phyloP scores from a whole-genome alignment of 2,329 filamentous ascomycete genomes.

The Cryphonectria parasitica region DNA sequence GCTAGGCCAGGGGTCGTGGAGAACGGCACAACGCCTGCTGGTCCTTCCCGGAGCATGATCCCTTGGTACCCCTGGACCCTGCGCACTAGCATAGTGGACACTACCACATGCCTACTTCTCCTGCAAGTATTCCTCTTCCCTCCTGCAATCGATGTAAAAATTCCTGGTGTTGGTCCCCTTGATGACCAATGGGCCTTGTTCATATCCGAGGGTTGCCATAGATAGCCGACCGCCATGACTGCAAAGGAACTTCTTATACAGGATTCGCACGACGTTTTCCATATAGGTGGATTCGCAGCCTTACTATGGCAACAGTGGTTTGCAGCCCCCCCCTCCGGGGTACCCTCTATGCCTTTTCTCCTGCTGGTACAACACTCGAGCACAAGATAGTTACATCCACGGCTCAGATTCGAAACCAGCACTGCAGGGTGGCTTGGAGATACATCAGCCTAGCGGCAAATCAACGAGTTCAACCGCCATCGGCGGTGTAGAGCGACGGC shows the following conservation, averaged over 20 bases:
- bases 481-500: slow-evolving; percentile 25
- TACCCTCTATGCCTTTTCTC: not conserved
- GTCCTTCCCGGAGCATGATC: not conserved
- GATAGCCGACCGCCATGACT: not conserved
- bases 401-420: slow-evolving; percentile 3
- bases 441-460: slow-evolving; percentile 15
- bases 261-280: not conserved
- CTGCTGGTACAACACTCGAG: not conserved
- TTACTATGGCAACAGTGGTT: not conserved
- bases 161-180: not conserved
- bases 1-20: slow-evolving; percentile 2
- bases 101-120: not conserved
- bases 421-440: slow-evolving; percentile 13
- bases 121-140: not conserved
- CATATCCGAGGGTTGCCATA: not conserved
- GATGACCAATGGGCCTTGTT: not conserved
- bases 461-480: slow-evolving; percentile 23
- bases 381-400: not conserved
- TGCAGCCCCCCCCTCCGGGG: not conserved
- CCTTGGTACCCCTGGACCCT: slow-evolving; percentile 23
- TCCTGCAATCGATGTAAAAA: not conserved
- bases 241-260: not conserved
- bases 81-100: slow-evolving; percentile 5
- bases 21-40: slow-evolving; percentile 1
- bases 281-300: not conserved